A percentile compares a stretch with the other conserved stretches of the same genome.
phyloP scores from a whole-genome alignment of 768 basidiomycete species.

The Boletus rufocinnamomeus region DNA sequence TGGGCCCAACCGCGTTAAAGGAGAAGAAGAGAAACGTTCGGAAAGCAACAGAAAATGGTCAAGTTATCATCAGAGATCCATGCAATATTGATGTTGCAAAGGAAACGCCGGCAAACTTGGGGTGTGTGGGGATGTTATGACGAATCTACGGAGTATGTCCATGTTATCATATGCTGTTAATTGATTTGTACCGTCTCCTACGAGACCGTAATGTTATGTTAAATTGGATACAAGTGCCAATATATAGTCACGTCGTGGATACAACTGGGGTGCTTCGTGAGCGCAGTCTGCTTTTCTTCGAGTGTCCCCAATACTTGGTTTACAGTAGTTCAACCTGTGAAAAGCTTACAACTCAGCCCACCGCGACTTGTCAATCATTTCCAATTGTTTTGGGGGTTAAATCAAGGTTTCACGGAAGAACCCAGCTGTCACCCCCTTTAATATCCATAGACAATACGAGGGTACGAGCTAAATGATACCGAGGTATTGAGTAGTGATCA shows the following conservation, averaged over 20 bases:
- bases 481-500: not conserved
- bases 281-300: not conserved
- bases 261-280: not conserved
- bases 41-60: not conserved
- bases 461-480: not conserved
- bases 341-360: not conserved
- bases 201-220: conserved; percentile 33
- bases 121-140: conserved; percentile 4
- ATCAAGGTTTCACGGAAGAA: not conserved
- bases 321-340: not conserved
- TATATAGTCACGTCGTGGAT: conserved; percentile 4
- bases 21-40: not conserved
- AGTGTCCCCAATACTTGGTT: not conserved
- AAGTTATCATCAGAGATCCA: not conserved
- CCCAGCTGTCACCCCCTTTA: not conserved
- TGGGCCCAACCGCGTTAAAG: not conserved
- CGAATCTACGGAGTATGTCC: conserved; percentile 25
- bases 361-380: not conserved
- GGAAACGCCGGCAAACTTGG: not conserved
- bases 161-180: conserved; percentile 34
- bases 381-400: not conserved
- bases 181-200: conserved; percentile 34
- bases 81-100: conserved; percentile 9
- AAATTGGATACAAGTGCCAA: conserved; percentile 13
- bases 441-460: not conserved